Percentiles rank a stretch among this genome's conserved stretches.
These are phyloP conservation scores for Panaeolus cyanescens DNA, from an alignment of 768 basidiomycete species.

Conservation along the genomic window DNA sequence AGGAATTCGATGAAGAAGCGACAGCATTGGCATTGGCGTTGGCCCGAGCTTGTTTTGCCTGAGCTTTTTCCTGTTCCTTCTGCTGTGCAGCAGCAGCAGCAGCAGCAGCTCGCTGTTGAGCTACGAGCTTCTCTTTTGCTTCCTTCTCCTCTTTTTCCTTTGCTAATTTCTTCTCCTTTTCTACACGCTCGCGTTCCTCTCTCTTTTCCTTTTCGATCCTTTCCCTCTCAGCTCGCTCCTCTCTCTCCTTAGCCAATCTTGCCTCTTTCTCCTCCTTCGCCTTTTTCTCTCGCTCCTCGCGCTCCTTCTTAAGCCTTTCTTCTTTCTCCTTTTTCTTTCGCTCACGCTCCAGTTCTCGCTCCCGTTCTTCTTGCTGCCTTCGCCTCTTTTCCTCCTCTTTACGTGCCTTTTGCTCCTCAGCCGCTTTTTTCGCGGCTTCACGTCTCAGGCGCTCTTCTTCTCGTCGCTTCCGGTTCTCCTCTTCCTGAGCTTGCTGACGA, in stretches of 20 bases:
- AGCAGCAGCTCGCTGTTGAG: slow-evolving; percentile 50
- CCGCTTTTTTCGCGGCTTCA: slow-evolving; percentile 73
- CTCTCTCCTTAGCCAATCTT: slow-evolving; percentile 63
- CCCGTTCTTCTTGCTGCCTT: slow-evolving; percentile 77
- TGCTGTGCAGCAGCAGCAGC: slow-evolving; percentile 37
- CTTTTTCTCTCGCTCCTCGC: slow-evolving; percentile 69
- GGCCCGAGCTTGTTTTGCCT: slow-evolving; percentile 39
- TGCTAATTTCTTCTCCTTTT: slow-evolving; percentile 36
- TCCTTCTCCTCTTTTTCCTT: slow-evolving; percentile 33
- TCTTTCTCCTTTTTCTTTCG: slow-evolving; percentile 76
- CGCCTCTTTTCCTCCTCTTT: slow-evolving; percentile 85
- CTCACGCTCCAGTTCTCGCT: slow-evolving; percentile 76
- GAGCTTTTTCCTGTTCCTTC: slow-evolving; percentile 20
- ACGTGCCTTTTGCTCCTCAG: slow-evolving; percentile 80
- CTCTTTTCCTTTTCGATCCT: slow-evolving; percentile 44
- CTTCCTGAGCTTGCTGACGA: slow-evolving; percentile 76
- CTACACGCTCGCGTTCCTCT: slow-evolving; percentile 42
- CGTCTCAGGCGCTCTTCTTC: slow-evolving; percentile 87
- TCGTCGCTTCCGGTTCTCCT: slow-evolving; percentile 75
- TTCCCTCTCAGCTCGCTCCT: slow-evolving; percentile 52
- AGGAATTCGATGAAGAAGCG: slow-evolving; percentile 41
- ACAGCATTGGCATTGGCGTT: slow-evolving; percentile 47
- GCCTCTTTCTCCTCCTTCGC: slow-evolving; percentile 72
- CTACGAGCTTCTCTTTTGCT: slow-evolving; percentile 31
- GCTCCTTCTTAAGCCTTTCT: slow-evolving; percentile 69